A percentile compares a stretch with the other conserved stretches of the same genome.
Conservation (phyloP, 345 rosid genomes). For the Melaleuca quinquenervia region DNA sequence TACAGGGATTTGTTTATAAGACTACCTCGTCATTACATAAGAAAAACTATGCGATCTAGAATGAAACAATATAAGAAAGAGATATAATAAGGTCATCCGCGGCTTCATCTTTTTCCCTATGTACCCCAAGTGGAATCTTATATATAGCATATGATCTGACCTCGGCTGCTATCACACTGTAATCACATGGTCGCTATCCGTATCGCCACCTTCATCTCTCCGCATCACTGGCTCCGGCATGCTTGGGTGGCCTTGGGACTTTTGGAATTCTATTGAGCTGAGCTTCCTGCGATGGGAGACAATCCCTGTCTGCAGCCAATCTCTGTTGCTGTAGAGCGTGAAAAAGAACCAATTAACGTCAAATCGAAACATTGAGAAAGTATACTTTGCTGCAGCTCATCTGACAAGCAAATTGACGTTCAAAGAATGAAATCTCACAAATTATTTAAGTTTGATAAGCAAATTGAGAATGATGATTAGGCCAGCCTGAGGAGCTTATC, state of each 20-base stretch:
- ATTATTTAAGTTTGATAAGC: background rate
- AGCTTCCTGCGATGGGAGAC: conserved; percentile 5
- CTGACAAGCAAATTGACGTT: background rate
- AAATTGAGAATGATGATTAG: background rate
- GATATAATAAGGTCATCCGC: background rate
- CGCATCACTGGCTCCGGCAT: background rate
- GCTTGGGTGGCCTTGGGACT: background rate
- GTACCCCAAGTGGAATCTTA: background rate
- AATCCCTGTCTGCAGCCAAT: conserved; percentile 23
- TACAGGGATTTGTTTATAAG: background rate
- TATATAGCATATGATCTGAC: background rate
- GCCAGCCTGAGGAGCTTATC: background rate
- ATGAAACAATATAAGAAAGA: background rate
- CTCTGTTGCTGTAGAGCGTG: conserved; percentile 32
- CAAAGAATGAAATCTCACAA: background rate
- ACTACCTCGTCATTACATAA: background rate
- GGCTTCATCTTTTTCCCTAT: background rate
- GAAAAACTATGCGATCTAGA: background rate
- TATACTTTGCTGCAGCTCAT: background rate
- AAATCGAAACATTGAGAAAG: background rate
- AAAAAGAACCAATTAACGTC: background rate
- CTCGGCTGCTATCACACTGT: background rate
- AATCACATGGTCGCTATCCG: background rate
- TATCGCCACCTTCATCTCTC: conserved; percentile 27
- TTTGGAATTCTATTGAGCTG: background rate